Conservation (phyloP, 495 filamentous ascomycete species). For the Lasiosphaeris hirsuta region DNA sequence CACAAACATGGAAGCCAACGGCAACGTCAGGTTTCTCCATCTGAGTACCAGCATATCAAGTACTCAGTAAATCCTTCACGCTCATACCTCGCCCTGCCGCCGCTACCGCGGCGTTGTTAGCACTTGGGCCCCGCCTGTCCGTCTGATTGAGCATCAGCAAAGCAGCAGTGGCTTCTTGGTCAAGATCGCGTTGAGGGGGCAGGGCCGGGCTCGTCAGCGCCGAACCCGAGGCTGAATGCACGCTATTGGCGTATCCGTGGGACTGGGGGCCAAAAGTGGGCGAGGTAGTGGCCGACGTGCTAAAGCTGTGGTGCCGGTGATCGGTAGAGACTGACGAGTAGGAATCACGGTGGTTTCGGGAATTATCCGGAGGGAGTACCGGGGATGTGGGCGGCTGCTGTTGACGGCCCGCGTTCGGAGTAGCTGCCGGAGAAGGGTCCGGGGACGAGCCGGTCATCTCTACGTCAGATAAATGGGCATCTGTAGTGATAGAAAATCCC, state of each 20-base stretch:
- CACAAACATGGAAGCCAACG: neutral
- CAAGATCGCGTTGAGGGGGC: slow-evolving; percentile 47
- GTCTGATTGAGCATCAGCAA: slow-evolving; percentile 71
- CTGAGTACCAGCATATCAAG: slow-evolving; percentile 33
- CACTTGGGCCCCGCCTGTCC: slow-evolving; percentile 43
- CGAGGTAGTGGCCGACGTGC: slow-evolving; percentile 43
- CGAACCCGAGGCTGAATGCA: slow-evolving; percentile 37
- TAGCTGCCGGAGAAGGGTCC: slow-evolving; percentile 32
- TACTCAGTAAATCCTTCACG: slow-evolving; percentile 73
- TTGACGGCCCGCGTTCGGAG: slow-evolving; percentile 27
- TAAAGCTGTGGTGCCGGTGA: slow-evolving; percentile 45
- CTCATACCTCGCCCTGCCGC: slow-evolving; percentile 60
- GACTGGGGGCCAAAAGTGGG: slow-evolving; percentile 43
- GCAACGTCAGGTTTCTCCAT: neutral
- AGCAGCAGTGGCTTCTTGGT: slow-evolving; percentile 78
- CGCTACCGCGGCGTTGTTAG: slow-evolving; percentile 3
- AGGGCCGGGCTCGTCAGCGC: slow-evolving; percentile 50
- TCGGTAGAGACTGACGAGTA: slow-evolving; percentile 42
- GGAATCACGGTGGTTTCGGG: slow-evolving; percentile 40
- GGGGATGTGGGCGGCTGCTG: slow-evolving; percentile 49
- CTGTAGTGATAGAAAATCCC: slow-evolving; percentile 12
- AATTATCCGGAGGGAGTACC: slow-evolving; percentile 39
- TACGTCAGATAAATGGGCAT: slow-evolving; percentile 34
- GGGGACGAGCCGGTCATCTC: slow-evolving; percentile 47
- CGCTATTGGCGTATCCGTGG: slow-evolving; percentile 26